A percentile compares a stretch with the other conserved stretches of the same genome.
These are phyloP conservation scores for Marasmius oreades DNA, from an alignment of 1,284 basidiomycete species.

Conservation along the genomic window DNA sequence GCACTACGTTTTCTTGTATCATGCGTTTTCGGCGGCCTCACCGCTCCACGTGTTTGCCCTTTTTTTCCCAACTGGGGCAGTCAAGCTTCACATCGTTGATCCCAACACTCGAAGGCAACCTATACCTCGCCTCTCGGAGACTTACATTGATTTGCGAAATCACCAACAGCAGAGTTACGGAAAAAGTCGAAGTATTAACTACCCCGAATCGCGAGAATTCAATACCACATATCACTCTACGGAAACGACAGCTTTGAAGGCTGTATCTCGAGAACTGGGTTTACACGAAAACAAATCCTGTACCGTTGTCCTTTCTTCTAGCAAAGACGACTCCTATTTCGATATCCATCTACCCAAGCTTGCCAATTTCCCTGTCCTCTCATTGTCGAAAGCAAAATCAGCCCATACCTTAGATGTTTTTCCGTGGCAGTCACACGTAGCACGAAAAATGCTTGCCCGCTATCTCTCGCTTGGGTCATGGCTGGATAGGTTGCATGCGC, in stretches of 20 bases:
- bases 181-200: slow-evolving; percentile 53
- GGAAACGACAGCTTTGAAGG: slow-evolving; percentile 80
- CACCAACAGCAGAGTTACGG: slow-evolving; percentile 43
- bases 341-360: slow-evolving; percentile 73
- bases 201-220: slow-evolving; percentile 72
- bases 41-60: slow-evolving; percentile 89
- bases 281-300: slow-evolving; percentile 67
- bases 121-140: slow-evolving; percentile 72
- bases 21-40: slow-evolving; percentile 71
- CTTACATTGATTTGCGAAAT: slow-evolving; percentile 61
- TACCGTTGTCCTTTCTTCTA: slow-evolving; percentile 83
- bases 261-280: slow-evolving; percentile 86
- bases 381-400: slow-evolving; percentile 75
- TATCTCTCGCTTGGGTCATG: slow-evolving; percentile 80
- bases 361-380: slow-evolving; percentile 84
- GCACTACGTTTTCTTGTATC: slow-evolving; percentile 92
- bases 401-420: slow-evolving; percentile 76
- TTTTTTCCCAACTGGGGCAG: slow-evolving; percentile 72
- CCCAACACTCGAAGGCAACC: slow-evolving; percentile 82
- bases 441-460: slow-evolving; percentile 78
- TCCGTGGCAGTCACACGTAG: slow-evolving; percentile 74
- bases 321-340: slow-evolving; percentile 84
- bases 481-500: slow-evolving; percentile 78
- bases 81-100: slow-evolving; percentile 89
- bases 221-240: slow-evolving; percentile 77